A percentile compares a stretch with the other conserved stretches of the same genome.
phyloP scores from a whole-genome alignment of 169 alveolate genomes.

The Cryptosporidium felis region DNA sequence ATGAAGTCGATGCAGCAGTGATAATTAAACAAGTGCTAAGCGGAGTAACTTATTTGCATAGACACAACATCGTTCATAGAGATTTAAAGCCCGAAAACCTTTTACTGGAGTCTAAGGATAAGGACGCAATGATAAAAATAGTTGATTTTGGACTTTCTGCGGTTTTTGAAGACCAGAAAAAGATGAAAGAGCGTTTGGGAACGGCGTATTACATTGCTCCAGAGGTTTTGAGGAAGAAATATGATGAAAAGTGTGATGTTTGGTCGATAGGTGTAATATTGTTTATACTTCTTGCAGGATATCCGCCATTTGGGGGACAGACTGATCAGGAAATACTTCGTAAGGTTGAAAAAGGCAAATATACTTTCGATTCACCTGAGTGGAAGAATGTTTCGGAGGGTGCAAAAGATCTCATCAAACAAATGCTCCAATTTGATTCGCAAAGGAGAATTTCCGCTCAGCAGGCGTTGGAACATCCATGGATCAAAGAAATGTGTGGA shows the following conservation, averaged over 20 bases:
- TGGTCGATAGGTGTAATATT: constrained; percentile 91
- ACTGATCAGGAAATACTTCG: constrained; percentile 88
- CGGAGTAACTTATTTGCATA: constrained; percentile 92
- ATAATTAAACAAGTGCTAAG: constrained; percentile 90
- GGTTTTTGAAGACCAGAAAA: constrained; percentile 75
- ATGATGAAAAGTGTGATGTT: constrained; percentile 89
- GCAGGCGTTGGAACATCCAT: constrained; percentile 89
- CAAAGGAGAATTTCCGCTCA: constrained; percentile 88
- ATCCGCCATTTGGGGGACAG: constrained; percentile 92
- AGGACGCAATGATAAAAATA: constrained; percentile 78
- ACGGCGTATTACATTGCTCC: constrained; percentile 90
- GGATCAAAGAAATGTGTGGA: constrained; percentile 84
- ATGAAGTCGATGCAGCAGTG: constrained; percentile 89
- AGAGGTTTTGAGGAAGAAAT: constrained; percentile 84
- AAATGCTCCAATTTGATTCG: constrained; percentile 87
- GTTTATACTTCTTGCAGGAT: constrained; percentile 80
- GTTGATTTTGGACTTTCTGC: constrained; percentile 92
- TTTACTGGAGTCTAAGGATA: constrained; percentile 76
- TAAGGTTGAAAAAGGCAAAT: constrained; percentile 87
- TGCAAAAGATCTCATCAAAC: constrained; percentile 89
- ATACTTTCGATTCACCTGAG: constrained; percentile 80
- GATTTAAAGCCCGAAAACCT: constrained; percentile 89
- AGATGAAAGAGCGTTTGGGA: constrained; percentile 85
- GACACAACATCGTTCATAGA: constrained; percentile 87
- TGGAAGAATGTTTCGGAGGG: constrained; percentile 88